These are phyloP conservation scores for Stephanodiscus triporus DNA, from an alignment of 108 stramenopile genomes.

Conservation along the genomic window DNA sequence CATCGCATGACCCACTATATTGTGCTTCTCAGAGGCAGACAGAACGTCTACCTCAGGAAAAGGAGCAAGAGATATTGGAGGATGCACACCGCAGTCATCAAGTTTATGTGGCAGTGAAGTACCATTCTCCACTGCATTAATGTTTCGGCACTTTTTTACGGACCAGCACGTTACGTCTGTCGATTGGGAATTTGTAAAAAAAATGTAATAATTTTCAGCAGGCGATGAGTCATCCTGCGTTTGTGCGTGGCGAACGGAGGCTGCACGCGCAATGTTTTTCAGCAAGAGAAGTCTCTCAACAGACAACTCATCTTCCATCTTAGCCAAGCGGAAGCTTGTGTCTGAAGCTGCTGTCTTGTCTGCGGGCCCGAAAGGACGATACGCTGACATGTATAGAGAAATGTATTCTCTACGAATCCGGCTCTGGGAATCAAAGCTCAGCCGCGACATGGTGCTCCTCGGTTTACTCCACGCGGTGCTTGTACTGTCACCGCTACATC, in stretches of 20 bases:
- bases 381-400: constrained; percentile 54
- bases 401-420: constrained; percentile 69
- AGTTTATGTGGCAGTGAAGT: background rate
- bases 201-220: constrained; percentile 2
- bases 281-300: constrained; percentile 77
- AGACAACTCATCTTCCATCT: constrained; percentile 68
- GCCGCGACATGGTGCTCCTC: constrained; percentile 30
- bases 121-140: background rate
- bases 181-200: background rate
- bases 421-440: constrained; percentile 54
- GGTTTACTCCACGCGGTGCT: constrained; percentile 35
- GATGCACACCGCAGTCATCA: background rate
- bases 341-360: background rate
- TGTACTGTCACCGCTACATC: constrained; percentile 9
- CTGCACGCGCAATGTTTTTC: constrained; percentile 42
- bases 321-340: constrained; percentile 28
- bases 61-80: background rate
- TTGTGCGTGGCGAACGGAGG: constrained; percentile 14
- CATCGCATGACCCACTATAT: background rate
- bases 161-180: background rate
- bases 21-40: background rate
- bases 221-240: background rate
- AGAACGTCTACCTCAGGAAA: background rate
- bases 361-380: constrained; percentile 9
- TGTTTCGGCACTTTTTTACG: background rate